These are phyloP conservation scores for Harringtonia lauricola DNA, from an alignment of 2,329 filamentous ascomycete species.

Conservation along the genomic window DNA sequence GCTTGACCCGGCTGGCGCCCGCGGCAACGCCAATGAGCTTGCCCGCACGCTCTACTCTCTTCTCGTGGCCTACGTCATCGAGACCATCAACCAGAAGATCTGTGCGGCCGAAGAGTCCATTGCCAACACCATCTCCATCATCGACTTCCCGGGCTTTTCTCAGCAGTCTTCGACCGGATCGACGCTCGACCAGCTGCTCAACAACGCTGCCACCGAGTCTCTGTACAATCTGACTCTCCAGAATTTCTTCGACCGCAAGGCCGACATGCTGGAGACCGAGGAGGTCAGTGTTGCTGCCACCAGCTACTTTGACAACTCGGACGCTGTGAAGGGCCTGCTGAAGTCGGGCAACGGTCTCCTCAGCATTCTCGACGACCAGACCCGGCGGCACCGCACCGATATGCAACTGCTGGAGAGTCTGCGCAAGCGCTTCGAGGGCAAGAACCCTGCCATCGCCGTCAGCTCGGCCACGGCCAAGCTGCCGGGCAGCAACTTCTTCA, in stretches of 20 bases:
- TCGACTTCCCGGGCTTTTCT: conserved; percentile 93
- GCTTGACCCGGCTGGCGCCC: conserved; percentile 84
- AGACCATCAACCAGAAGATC: conserved; percentile 80
- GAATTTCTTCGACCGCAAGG: conserved; percentile 91
- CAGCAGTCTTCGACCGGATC: conserved; percentile 76
- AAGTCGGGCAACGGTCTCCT: conserved; percentile 89
- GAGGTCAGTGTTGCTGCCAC: conserved; percentile 84
- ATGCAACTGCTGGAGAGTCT: conserved; percentile 83
- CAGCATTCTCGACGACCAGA: conserved; percentile 93
- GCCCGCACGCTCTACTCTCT: conserved; percentile 89
- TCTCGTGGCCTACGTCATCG: conserved; percentile 86
- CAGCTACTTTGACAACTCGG: conserved; percentile 96
- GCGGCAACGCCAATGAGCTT: conserved; percentile 86
- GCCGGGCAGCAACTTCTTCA: conserved; percentile 81
- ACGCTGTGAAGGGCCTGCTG: conserved; percentile 81
- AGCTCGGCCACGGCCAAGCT: conserved; percentile 63
- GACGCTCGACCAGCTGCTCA: conserved; percentile 81
- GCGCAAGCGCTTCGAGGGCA: conserved; percentile 86
- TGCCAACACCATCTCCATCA: conserved; percentile 84
- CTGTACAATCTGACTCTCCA: conserved; percentile 90
- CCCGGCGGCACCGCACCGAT: conserved; percentile 77
- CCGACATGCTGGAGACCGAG: conserved; percentile 86
- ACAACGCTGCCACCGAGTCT: conserved; percentile 85
- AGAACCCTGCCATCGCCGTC: conserved; percentile 81
- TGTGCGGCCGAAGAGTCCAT: conserved; percentile 83